phyloP scores from a whole-genome alignment of 176 grass and related monocot species.

The Musa schizocarpa region DNA sequence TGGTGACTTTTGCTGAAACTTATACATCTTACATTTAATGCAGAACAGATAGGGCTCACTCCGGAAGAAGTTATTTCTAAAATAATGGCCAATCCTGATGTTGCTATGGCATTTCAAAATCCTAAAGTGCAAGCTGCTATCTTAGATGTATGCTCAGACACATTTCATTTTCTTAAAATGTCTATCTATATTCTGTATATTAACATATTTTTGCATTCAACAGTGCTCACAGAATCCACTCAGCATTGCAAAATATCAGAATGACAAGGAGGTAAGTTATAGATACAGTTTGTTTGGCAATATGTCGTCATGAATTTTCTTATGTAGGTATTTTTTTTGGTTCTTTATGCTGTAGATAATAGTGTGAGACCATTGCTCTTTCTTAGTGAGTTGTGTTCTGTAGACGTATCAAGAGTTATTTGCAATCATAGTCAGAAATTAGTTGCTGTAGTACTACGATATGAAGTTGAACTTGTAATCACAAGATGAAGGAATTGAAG shows the following conservation, averaged over 20 bases:
- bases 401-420: conserved; percentile 4
- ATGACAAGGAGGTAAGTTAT: conserved; percentile 80
- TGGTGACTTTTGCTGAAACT: not conserved
- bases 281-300: not conserved
- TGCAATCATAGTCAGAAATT: not conserved
- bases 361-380: not conserved
- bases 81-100: conserved; percentile 97
- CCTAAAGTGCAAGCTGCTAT: conserved; percentile 98
- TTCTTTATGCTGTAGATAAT: not conserved
- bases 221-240: conserved; percentile 97
- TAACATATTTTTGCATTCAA: conserved; percentile 35
- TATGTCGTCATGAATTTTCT: not conserved
- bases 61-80: conserved; percentile 93
- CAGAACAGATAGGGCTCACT: conserved; percentile 90
- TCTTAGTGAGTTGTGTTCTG: not conserved
- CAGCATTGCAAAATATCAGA: conserved; percentile 96
- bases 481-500: not conserved
- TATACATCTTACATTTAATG: conserved; percentile 12
- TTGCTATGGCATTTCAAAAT: conserved; percentile 90
- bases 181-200: conserved; percentile 20
- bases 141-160: conserved; percentile 62
- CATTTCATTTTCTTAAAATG: conserved; percentile 9
- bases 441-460: not conserved
- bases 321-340: not conserved
- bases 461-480: not conserved